Evolutionary conservation across 1,284 basidiomycete genomes (phyloP).

Genomic region (Pseudozyma sp.): DNA sequence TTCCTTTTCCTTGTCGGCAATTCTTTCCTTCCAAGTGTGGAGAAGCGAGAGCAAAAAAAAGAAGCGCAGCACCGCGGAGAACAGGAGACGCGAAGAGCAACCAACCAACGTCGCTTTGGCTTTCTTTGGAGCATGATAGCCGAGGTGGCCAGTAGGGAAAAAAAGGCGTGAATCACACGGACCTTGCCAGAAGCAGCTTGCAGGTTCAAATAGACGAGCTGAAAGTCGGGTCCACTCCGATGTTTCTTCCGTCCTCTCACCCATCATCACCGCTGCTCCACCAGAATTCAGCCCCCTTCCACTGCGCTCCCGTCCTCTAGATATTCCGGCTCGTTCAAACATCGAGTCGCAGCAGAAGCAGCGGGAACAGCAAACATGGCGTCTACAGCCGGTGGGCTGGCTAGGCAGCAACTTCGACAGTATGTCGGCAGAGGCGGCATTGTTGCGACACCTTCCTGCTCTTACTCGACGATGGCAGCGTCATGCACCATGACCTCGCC

Average conservation of each 20-base stretch:
- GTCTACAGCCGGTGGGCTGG: conserved; percentile 30
- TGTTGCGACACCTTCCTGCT: conserved; percentile 18
- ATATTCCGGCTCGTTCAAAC: background rate
- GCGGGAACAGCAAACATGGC: conserved; percentile 13
- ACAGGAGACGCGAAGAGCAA: background rate
- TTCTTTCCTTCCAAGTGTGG: too few species aligned
- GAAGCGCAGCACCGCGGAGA: background rate
- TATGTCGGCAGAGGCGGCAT: conserved; percentile 15
- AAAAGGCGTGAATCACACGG: background rate
- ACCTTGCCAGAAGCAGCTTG: background rate
- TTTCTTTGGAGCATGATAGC: background rate
- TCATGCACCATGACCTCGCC: too few species aligned
- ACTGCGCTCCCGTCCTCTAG: background rate
- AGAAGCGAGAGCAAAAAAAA: too few species aligned
- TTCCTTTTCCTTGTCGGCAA: too few species aligned
- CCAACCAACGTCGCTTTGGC: background rate
- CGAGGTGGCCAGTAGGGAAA: background rate
- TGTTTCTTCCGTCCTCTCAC: background rate
- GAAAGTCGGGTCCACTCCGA: background rate
- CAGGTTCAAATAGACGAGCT: background rate
- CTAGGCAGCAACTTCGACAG: conserved; percentile 28
- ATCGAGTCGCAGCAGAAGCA: background rate
- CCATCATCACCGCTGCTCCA: background rate
- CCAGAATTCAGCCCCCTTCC: background rate
- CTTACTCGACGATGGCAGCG: conserved; percentile 12